These are phyloP conservation scores for Rhynchospora pubera DNA, from an alignment of 176 grass and related monocot species.

Conservation along the genomic window DNA sequence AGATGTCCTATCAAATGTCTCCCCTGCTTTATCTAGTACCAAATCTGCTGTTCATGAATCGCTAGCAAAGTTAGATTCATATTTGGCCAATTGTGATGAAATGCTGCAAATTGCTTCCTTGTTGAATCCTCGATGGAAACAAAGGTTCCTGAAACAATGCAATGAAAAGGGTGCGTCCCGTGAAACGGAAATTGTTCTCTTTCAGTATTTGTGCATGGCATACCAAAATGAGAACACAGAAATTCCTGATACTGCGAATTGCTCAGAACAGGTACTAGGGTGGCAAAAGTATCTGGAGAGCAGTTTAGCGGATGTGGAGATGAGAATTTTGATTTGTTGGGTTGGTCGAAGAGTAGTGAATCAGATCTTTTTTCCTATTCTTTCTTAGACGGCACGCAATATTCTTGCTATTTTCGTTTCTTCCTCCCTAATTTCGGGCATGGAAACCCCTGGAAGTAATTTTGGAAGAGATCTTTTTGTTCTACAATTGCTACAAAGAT, in stretches of 20 bases:
- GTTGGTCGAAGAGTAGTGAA: conserved; percentile 3
- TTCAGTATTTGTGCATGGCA: neutral
- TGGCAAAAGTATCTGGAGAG: neutral
- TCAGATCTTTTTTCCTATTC: neutral
- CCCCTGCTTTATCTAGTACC: neutral
- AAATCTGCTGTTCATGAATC: neutral
- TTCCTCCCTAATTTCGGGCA: neutral
- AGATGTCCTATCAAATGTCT: neutral
- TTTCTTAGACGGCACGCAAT: conserved; percentile 4
- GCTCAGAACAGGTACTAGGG: neutral
- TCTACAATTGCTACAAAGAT: too few species aligned
- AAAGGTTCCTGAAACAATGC: neutral
- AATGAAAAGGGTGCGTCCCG: neutral
- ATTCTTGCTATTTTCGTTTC: conserved; percentile 16
- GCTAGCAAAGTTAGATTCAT: fast-evolving
- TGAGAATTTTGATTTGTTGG: conserved; percentile 9
- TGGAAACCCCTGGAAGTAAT: too few species aligned
- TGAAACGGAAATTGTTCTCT: neutral
- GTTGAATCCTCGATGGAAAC: conserved; percentile 8
- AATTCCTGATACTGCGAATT: neutral
- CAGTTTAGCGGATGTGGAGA: neutral
- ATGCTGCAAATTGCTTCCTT: neutral
- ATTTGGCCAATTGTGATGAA: neutral
- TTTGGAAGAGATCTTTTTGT: too few species aligned
- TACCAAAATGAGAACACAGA: neutral